A percentile compares a stretch with the other conserved stretches of the same genome.
Conservation (phyloP, 208 protist species). For the Acanthamoeba royreba region DNA sequence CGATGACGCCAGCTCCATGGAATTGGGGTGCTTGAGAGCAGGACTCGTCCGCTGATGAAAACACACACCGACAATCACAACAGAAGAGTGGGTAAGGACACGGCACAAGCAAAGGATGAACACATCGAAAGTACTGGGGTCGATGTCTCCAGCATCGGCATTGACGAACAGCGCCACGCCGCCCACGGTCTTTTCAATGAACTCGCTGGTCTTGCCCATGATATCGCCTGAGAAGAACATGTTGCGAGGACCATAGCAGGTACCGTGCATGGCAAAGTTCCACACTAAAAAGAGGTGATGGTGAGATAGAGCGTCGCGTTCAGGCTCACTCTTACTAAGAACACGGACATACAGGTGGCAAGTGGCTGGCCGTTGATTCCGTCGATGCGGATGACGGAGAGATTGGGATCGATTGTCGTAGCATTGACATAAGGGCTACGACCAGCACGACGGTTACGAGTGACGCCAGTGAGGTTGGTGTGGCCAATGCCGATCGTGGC, state of each 20-base stretch:
- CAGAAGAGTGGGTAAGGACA: not conserved
- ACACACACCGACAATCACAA: not conserved
- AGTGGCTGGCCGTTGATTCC: not conserved
- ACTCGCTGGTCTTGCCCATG: constrained; percentile 24
- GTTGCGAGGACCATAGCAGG: constrained; percentile 39
- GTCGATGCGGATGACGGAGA: constrained; percentile 48
- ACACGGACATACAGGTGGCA: constrained; percentile 29
- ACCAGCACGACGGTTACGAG: constrained; percentile 36
- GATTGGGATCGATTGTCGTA: constrained; percentile 28
- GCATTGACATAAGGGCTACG: constrained; percentile 18
- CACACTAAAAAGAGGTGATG: not conserved
- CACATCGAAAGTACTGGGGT: not conserved
- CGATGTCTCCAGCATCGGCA: constrained; percentile 57
- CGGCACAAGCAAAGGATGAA: not conserved
- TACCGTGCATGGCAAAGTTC: constrained; percentile 59
- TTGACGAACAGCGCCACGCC: constrained; percentile 42
- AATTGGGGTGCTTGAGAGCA: constrained; percentile 41
- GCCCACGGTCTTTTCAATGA: constrained; percentile 20
- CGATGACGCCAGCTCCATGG: not conserved
- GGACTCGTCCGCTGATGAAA: not conserved
- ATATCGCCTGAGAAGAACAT: constrained; percentile 50
- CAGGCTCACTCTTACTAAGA: not conserved
- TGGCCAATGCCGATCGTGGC: not conserved
- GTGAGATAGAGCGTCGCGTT: no score
- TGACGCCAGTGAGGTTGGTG: constrained; percentile 16